Base-by-base conservation (phyloP, 495 filamentous ascomycete genomes). In the Penicillium flavigenum region DNA sequence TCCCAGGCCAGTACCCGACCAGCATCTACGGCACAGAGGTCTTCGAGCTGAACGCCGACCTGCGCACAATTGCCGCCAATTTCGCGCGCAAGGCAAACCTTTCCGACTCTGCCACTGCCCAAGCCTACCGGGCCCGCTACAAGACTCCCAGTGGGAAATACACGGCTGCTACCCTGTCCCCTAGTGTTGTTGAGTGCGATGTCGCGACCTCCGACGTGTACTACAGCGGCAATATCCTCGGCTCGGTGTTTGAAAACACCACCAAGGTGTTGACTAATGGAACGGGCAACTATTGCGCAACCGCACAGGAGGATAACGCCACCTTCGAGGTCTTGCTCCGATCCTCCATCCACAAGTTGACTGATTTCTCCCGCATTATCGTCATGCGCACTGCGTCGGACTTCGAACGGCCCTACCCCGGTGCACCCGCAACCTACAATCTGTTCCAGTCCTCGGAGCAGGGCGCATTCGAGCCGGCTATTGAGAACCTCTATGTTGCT, bases 1-100 rank as follows among this genome's bases (percentile, higher is more conserved):
- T 34, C 27, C 84, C 87, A 2, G 63, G 76, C 47, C 64, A 87
- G 57, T 91, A 88, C 63, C 88, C 88, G 0, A 64, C 65, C 45
- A 77, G 57, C 48, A 78, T 88, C 65, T 91, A 91, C 70, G 88
- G 88, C 47, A 90, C 88, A 10, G 88, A 92, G 70, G 88, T 90
- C 26, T 86, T 88, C 69, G 88, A 91, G 66, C 68, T 91, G 32
- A 90, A 87, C 69, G 76, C 78, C 22, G 75, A 76, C 6, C 79
- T 91, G 1, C 81, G 84, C 19, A 69, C 80, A 27, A 62, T 79
- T 5, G 87, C 85, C 1, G 82, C 77, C 22, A 50, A 60, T 10
- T 83, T 86, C 48, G 88, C 88, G 1, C 60, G 64, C 26, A 74
- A 69, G 9, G 86, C 83, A 0, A 78, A 71, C 0, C 70, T 91